Evolutionary conservation across 78 protist species (phyloP), one percentile per base, ranked within the genome.

Genomic region (Pelomyxa schiedti): DNA sequence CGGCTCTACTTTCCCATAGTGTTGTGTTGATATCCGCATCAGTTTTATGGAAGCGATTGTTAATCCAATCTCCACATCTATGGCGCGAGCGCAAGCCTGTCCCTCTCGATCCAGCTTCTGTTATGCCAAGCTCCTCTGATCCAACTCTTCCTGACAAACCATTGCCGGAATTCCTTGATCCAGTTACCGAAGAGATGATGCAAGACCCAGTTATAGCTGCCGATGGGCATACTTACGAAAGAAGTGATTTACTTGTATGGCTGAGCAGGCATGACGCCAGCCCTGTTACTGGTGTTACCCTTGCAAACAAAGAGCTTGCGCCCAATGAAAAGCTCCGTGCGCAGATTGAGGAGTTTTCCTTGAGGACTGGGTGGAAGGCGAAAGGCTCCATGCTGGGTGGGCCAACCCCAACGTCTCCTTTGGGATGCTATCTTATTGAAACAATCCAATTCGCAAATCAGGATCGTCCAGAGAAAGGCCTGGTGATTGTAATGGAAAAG

Each of bases 141-240:
- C 32, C 58, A 16, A 47, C 32, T 16, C 32, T 16, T 16, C 58
- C 58, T 16, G 58, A 47, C 32, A 16, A 47, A 16, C 58, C 58
- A 16, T 16, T 16, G 58, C 32, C 58, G 16, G 58, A 47, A 16
- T 47, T 47, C 58, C 58, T 16, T 16, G 58, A 47, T 16, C 58
- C 58, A 16, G 58, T 47, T 16, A 47, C 58, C 32, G 58, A 47
- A 16, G 58, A 69, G 73, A 69, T 69, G 16, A 69, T 75, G 79
- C 53, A 30, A 72, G 84, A 80, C 4, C 84, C 84, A 1, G 84
- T 80, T 37, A 41, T 73, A 9, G n/a, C 74, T 3, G 24, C 74
- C 26, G 84, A 80, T 30, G 84, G 84, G 7, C 65, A 39, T 24
- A 53, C 78, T 1, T 80, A 80, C 74, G 84, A 80, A 66, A 64